Base-by-base conservation (phyloP, 192 early-diverging fungal species). In the Linnemannia zychae region DNA sequence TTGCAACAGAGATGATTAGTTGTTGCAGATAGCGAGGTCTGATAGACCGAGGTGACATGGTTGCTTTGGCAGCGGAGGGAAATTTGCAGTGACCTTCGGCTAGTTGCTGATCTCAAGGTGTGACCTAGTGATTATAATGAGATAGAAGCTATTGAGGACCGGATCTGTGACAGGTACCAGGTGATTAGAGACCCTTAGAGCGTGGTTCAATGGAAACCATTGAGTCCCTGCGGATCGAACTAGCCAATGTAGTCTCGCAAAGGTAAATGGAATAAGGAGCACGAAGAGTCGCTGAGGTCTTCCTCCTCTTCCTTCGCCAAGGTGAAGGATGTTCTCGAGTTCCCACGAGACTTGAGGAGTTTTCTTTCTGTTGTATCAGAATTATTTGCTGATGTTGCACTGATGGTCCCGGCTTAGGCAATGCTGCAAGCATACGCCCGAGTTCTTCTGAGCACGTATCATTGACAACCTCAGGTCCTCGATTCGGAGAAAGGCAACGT, bases 221-320 rank as follows among this genome's bases (percentile, higher is more conserved):
- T 16, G 50, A 57, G 28, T 73, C 24, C 65, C 65, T 18, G 44
- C 49, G 75, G 20, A 76, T 76, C 16, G 75, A 76, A 6, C 75
- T 76, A 17, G 75, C 49, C 4, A 65, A 76, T 47, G 75, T 76
- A 33, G 68, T 31, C n/a, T 63, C 60, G 1, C 63, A 2, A 49
- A 69, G 37, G 69, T 77, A 13, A 67, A 77, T 1, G 75, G 75
- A 28, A 48, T 37, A n/a, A n/a, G 31, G 37, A 15, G 18, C 38
- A 77, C 3, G 49, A 36, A 22, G 66, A 53, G n/a, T 77, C 72
- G 12, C 57, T 16, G 11, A 63, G 28, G 12, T 73, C 72, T 2
- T 52, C 67, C 9, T 77, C 67, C 0, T 67, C 75, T 13, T 77
- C 36, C 49, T 77, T 67, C 28, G 57, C n/a, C 48, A 18, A 68